Base-by-base conservation (phyloP, 352 stramenopile genomes). In the Peronospora belbahrii region DNA sequence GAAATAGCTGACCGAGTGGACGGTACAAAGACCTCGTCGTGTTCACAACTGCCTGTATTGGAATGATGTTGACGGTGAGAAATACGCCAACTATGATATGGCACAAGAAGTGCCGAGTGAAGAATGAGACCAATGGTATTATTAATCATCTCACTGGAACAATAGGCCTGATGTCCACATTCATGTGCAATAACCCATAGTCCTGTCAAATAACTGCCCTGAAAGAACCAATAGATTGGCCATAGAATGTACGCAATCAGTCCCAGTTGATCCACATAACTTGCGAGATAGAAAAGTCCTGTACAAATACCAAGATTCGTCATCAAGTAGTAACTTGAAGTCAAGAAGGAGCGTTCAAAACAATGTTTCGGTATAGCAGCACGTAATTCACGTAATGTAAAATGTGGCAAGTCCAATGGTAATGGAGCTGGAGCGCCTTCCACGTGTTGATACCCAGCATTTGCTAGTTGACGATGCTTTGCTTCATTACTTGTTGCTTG, bases 41-140 rank as follows among this genome's bases (percentile, higher is more conserved):
- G 96, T 56, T 97, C 89, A 61, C 82, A 95, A 51, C 70, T 91
- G 19, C 85, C 90, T 34, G 97, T 95, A 74, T 97, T 92, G 42
- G 96, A 97, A 75, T 98, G 94, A 73, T 98, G 93, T 30, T 96
- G 83, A 34, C 89, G 92, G 77, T 98, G 94, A 31, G 86, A 96
- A 63, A 96, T 88, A 56, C 96, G 86, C 96, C 96, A 99, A 42
- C 85, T 96, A 84, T 98, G 97, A 88, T 98, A 99, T 6, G 96
- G 96, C 52, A 98, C 95, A 23, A 99, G 79, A 27, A 99, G 73
- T 22, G 83, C 79, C 59, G 96, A 97, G 77, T 99, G 95, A 28
- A 97, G 70, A 46, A 99, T 67, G 56, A 97, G 95, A 5, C 96
- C 96, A 37, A 98, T 83, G 33, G 85, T 41, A 62, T 99, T 97